Conservation (phyloP, 2,329 filamentous ascomycete genomes). For the Xylogone sp. region DNA sequence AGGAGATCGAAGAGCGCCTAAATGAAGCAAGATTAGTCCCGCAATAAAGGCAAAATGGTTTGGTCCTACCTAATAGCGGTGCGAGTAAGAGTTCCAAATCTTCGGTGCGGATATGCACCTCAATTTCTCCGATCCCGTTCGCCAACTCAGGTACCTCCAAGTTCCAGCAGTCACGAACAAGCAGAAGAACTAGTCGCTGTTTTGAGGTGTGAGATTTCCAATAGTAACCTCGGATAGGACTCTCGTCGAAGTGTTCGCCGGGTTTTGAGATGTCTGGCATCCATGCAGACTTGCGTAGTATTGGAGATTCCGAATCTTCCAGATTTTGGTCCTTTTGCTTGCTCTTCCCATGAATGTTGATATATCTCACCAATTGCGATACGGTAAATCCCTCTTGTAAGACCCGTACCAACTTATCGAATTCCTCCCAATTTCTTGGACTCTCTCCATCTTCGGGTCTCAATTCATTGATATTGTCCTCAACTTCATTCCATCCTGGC, state of each 20-base stretch:
- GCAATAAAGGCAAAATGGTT: background rate
- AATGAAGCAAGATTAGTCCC: constrained; percentile 3
- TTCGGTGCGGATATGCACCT: constrained; percentile 18
- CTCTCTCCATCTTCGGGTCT: constrained; percentile 13
- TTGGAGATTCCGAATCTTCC: constrained; percentile 2
- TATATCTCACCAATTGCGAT: constrained; percentile 24
- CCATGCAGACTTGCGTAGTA: constrained; percentile 22
- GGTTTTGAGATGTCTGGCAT: constrained; percentile 19
- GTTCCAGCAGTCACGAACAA: constrained; percentile 27
- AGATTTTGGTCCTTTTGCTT: constrained; percentile 3
- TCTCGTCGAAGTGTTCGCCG: constrained; percentile 17
- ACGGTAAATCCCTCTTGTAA: constrained; percentile 25
- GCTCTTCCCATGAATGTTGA: constrained; percentile 4
- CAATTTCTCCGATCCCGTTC: constrained; percentile 25
- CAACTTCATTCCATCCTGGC: constrained; percentile 20
- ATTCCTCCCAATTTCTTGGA: constrained; percentile 19
- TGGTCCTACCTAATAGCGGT: constrained; percentile 21
- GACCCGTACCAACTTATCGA: constrained; percentile 21
- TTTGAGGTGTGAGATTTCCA: constrained; percentile 23
- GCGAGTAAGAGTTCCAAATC: constrained; percentile 19
- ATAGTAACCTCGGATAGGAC: constrained; percentile 21
- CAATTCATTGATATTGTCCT: constrained; percentile 25
- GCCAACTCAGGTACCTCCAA: constrained; percentile 23
- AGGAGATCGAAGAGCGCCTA: constrained; percentile 13
- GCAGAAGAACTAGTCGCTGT: constrained; percentile 18